Evolutionary conservation across 192 early-diverging fungal genomes (phyloP), one percentile per base, ranked within the genome.

Genomic region (Pecoramyces ruminantium): DNA sequence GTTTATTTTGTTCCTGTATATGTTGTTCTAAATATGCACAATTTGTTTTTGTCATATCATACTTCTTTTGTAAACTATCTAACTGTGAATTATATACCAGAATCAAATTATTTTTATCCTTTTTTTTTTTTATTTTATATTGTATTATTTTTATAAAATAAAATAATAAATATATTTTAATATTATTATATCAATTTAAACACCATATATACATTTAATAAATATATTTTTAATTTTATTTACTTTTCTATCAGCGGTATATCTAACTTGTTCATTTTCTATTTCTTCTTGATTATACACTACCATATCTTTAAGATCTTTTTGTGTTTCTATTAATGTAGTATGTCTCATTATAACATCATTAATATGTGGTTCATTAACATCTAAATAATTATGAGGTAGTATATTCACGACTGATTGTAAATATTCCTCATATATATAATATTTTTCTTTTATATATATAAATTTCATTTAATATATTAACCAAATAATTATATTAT

Each of bases 311-410:
- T 86, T 85, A 28, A 91, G 79, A 80, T 91, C 89, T 27, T 89
- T 80, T 78, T 89, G 87, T 9, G 90, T 91, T 78, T 91, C 90
- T 4, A 86, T 80, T n/a, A 91, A 84, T 25, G 90, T 91, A 39
- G 88, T 89, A 81, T 91, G 84, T 38, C 90, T 84, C 88, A 88
- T 88, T 0, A 91, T 77, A 42, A 91, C 87, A 83, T 91, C 89
- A 80, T 89, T 91, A 78, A 91, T 90, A 78, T 91, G 90, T 3
- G 90, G 90, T 81, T 91, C 90, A 77, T 87, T 85, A 30, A 89
- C 85, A 84, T 91, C 88, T 25, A 91, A 86, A 78, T 91, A 91
- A 79, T 91, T 87, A 13, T 85, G 86, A 2, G 90, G 90, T 6
- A 91, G 81, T 18, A 89, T 83, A 77, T 89, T 86, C 16, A 91